Base-by-base conservation (phyloP, 2,329 filamentous ascomycete genomes). In the Rosellinia necatrix region DNA sequence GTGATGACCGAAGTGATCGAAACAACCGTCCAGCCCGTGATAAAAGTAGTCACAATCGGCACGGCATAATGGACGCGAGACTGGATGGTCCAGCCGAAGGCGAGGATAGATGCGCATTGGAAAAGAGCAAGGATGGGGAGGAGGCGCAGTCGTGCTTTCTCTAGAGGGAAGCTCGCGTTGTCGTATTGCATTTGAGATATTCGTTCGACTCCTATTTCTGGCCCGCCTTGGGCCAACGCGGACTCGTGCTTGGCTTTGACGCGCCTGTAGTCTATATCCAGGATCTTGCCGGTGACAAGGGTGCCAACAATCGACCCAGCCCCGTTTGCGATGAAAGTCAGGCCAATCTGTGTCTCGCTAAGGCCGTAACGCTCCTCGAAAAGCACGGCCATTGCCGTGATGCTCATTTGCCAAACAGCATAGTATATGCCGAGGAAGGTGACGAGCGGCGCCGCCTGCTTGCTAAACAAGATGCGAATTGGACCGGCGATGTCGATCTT, bases 301-400 rank as follows among this genome's bases (percentile, higher is more conserved):
- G 79, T 82, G 1, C 81, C 81, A 2, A 81, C 64, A 60, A 84
- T 81, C 15, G 78, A 81, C 0, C 82, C 81, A 0, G 76, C 74
- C 0, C 82, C 82, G 21, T 82, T 82, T 19, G 80, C 78, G 2
- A 85, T 76, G 55, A 82, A 84, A 0, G 77, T 77, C 2, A 82
- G 66, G 0, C 79, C 80, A 12, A 79, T 76, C 37, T 81, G 71
- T 3, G 72, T 75, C 52, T 78, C 76, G 4, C 53, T 66, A 1
- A 81, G 69, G 6, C 70, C 69, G 54, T 83, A 83, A 3, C 61
- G 64, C 0, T 63, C 56, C 29, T 76, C 63, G 61, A 83, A 80
- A 0, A 83, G 71, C 0, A 74, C 74, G 0, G 81, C 79, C 73
- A 81, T 78, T 30, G 76, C 76, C 0, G 81, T 81, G 53, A 81